Evolutionary conservation across 1,284 basidiomycete genomes (phyloP).

Genomic region (Trametes sp.): DNA sequence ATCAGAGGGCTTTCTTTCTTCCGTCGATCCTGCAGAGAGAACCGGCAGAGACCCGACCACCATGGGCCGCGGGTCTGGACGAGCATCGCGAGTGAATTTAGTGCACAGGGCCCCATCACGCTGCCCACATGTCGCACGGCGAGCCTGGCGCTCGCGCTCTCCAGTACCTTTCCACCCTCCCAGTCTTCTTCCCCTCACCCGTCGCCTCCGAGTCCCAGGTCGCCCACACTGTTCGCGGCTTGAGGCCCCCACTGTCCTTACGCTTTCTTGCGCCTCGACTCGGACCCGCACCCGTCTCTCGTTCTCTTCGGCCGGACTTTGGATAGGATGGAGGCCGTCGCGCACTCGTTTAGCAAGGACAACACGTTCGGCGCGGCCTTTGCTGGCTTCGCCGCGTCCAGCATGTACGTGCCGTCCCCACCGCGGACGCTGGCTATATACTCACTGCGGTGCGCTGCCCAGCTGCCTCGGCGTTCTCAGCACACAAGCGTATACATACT

Average conservation of each 20-base stretch:
- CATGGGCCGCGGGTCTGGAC: background rate
- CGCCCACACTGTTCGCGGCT: conserved; percentile 6
- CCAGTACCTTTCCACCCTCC: conserved; percentile 4
- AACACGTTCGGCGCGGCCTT: conserved; percentile 66
- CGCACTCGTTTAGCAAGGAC: conserved; percentile 43
- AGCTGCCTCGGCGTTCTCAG: conserved; percentile 59
- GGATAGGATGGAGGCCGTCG: conserved; percentile 18
- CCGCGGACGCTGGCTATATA: background rate
- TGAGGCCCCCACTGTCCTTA: conserved; percentile 21
- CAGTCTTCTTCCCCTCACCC: conserved; percentile 3
- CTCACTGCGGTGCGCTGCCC: conserved; percentile 7
- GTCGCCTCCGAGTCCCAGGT: conserved; percentile 5
- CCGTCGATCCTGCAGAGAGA: conserved; percentile 9
- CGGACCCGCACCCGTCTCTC: background rate
- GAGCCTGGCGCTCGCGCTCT: conserved; percentile 20
- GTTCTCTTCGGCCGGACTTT: conserved; percentile 9
- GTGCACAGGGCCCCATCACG: conserved; percentile 17
- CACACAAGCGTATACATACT: conserved; percentile 62
- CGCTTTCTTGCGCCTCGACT: background rate
- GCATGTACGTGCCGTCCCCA: conserved; percentile 39
- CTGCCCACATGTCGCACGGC: conserved; percentile 15
- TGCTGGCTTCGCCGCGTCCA: conserved; percentile 63
- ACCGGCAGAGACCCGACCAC: too few relatives aligned
- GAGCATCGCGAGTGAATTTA: conserved; percentile 6
- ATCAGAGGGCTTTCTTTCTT: conserved; percentile 11